phyloP scores from a whole-genome alignment of 352 stramenopile genomes.

The Vaucheria bursata region DNA sequence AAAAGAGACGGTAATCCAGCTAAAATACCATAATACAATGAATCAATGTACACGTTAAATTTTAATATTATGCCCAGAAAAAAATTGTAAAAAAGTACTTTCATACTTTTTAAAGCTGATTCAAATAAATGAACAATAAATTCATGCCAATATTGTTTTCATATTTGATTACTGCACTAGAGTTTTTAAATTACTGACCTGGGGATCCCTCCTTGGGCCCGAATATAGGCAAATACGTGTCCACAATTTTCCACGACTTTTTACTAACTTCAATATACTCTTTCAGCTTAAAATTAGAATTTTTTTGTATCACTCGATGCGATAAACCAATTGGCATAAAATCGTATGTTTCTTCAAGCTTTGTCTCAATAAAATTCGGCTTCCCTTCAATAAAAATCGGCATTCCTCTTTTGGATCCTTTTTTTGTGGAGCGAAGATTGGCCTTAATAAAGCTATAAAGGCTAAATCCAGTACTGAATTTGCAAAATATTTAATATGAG shows the following conservation, averaged over 20 bases:
- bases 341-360: slow-evolving; percentile 55
- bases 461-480: slow-evolving; percentile 11
- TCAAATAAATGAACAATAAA: too few species aligned
- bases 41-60: too few species aligned
- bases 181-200: too few species aligned
- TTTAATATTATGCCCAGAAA: too few species aligned
- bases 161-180: too few species aligned
- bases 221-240: too few species aligned
- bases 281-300: background rate
- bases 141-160: too few species aligned
- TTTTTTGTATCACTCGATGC: slow-evolving; percentile 14
- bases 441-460: slow-evolving; percentile 20
- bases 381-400: slow-evolving; percentile 62
- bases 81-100: too few species aligned
- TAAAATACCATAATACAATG: too few species aligned
- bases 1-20: too few species aligned
- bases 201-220: too few species aligned
- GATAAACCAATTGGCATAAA: slow-evolving; percentile 56
- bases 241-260: slow-evolving; percentile 17
- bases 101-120: too few species aligned
- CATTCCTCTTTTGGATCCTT: background rate
- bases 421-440: background rate
- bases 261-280: slow-evolving; percentile 1
- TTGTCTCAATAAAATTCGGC: slow-evolving; percentile 61
- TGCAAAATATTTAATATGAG: slow-evolving; percentile 46